Evolutionary conservation across 148 eudicot species (phyloP), one percentile per base, ranked within the genome.

Genomic region (Cornus florida): DNA sequence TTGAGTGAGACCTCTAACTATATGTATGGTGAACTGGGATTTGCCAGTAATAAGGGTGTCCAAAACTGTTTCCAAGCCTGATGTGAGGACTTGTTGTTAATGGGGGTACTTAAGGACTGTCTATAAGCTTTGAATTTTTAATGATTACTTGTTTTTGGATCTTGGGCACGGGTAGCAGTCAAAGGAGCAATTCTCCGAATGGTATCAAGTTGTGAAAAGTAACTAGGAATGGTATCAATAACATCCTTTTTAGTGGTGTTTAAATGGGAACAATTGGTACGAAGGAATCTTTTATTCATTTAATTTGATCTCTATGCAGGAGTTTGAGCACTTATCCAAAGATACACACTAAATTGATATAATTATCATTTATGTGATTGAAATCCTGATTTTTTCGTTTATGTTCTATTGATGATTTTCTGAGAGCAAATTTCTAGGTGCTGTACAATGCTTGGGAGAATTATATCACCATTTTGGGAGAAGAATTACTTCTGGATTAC

Each of bases 371-470:
- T 19, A 66, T 66, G 62, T 76, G 70, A 32, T 71, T 66, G 48
- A 39, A 74, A 6, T 46, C 39, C 50, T 73, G 53, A 22, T 48
- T 56, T 68, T 6, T n/a, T 62, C 10, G 19, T 33, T 23, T 56
- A 39, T 69, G 17, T 74, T 28, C 71, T 28, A n/a, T 2, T 28
- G 38, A 73, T 82, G 48, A 67, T 84, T 65, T 72, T 62, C 38
- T 70, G 71, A 5, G 38, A 33, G 74, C 46, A 56, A 77, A 77
- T 69, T 72, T 85, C 71, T 84, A 96, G 99, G 99, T 80, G 98
- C 93, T 87, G 97, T 95, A 53, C 98, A 93, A 88, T 96, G 99
- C 83, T 81, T 96, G 89, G 99, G 98, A 73, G 95, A 93, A 80
- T 73, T 96, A 75, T 96, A 96, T 86, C 97, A 87, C 79, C 80